phyloP scores from a whole-genome alignment of 2,329 filamentous ascomycete genomes.

The Fusarium cyanostomum region DNA sequence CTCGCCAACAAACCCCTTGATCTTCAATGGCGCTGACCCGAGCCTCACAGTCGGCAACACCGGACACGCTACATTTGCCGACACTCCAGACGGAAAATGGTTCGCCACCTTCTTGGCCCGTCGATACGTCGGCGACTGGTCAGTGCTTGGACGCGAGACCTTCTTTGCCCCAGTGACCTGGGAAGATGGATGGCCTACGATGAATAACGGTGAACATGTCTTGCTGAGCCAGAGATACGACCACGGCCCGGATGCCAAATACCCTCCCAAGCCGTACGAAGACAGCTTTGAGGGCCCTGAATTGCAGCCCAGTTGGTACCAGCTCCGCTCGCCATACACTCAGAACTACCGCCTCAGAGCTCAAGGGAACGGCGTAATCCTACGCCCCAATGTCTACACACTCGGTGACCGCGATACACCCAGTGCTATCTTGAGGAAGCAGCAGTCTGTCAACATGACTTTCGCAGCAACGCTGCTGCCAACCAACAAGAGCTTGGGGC shows the following conservation, averaged over 20 bases:
- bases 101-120: slow-evolving; percentile 35
- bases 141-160: slow-evolving; percentile 34
- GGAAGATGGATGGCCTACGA: slow-evolving; percentile 37
- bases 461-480: slow-evolving; percentile 37
- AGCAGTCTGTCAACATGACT: slow-evolving; percentile 46
- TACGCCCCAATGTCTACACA: slow-evolving; percentile 43
- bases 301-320: slow-evolving; percentile 13
- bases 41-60: slow-evolving; percentile 33
- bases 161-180: slow-evolving; percentile 38
- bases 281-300: slow-evolving; percentile 6
- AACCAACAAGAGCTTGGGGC: slow-evolving; percentile 23
- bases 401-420: slow-evolving; percentile 45
- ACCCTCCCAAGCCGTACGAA: slow-evolving; percentile 7
- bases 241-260: slow-evolving; percentile 6
- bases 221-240: slow-evolving; percentile 14
- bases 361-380: slow-evolving; percentile 39
- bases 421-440: slow-evolving; percentile 43
- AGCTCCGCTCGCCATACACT: slow-evolving; percentile 27
- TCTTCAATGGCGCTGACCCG: slow-evolving; percentile 34
- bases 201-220: slow-evolving; percentile 33
- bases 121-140: slow-evolving; percentile 25
- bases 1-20: slow-evolving; percentile 50
- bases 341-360: slow-evolving; percentile 4
- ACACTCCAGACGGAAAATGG: slow-evolving; percentile 36
- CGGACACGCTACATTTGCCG: slow-evolving; percentile 35